phyloP scores from a whole-genome alignment of 2,329 filamentous ascomycete genomes.

The Fusarium hostae region DNA sequence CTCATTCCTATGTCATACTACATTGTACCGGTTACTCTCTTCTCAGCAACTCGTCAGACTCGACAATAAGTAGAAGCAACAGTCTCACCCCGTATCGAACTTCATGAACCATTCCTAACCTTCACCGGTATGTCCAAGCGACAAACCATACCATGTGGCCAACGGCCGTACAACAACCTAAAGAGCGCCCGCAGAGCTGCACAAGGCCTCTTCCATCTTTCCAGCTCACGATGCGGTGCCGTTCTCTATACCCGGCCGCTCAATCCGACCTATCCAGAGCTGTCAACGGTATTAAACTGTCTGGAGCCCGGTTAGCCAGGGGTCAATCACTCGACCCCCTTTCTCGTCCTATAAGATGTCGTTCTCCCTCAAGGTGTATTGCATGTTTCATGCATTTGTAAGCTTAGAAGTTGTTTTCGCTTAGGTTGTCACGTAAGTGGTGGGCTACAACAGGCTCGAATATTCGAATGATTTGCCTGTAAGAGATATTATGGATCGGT shows the following conservation, averaged over 20 bases:
- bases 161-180: slow-evolving; percentile 11
- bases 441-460: not conserved
- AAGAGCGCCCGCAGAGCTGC: slow-evolving; percentile 30
- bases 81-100: not conserved
- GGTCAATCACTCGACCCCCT: not conserved
- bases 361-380: not conserved
- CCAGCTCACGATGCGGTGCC: slow-evolving; percentile 1
- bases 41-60: not conserved
- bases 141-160: slow-evolving; percentile 1
- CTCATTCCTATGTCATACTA: slow-evolving; percentile 7
- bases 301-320: not conserved
- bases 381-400: slow-evolving; percentile 7
- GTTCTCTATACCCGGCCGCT: slow-evolving; percentile 2
- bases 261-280: not conserved
- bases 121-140: not conserved
- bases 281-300: slow-evolving; percentile 1
- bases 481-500: not conserved
- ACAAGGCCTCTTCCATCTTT: slow-evolving; percentile 24
- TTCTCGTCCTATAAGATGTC: not conserved
- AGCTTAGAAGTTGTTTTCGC: not conserved
- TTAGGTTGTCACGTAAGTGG: not conserved
- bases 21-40: not conserved
- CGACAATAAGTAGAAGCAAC: not conserved
- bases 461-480: not conserved
- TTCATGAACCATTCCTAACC: slow-evolving; percentile 4